Base-by-base conservation (phyloP, 371 early-diverging fungal genomes). In the Rhizopus delemar region DNA sequence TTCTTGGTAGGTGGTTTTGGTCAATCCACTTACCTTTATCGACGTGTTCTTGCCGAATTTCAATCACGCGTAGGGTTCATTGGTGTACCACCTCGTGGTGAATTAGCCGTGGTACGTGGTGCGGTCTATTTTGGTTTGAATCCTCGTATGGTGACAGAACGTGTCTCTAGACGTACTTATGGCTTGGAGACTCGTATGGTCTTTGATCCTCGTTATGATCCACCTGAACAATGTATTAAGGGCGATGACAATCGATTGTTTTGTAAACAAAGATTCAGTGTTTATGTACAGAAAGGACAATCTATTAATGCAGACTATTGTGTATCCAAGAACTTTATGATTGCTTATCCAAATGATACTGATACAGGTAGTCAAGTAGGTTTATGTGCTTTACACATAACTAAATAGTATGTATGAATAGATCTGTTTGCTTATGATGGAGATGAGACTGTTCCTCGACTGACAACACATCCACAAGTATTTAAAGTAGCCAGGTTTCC, bases 1-100 rank as follows among this genome's bases (percentile, higher is more conserved):
- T 85, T 85, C 52, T 69, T 85, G 56, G 85, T 85, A 0, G 85
- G 85, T 51, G 85, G 85, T 15, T 85, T 85, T 59, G 85, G 85
- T 28, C 82, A 82, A 50, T 82, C 83, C 28, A 80, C 79, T 36
- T 85, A 85, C 45, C 62, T 85, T 36, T 74, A 77, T 41, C 73
- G 82, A 51, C 76, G 75, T 34, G 73, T 85, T 31, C 66, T 68
- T 32, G 69, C 73, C 45, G 69, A 73, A 32, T 80, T 80, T 53
- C 69, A 70, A 51, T 60, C 57, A n/a, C 68, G 77, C n/a, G 80
- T 80, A 0, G 80, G 80, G 5, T 74, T 76, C 54, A 80, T 80
- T 52, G 80, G 80, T 55, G 80, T 80, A 28, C 80, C 80, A 38
- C 80, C 80, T 60, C 80, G 80, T 71, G 80, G 80, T 60, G 80